Base-by-base conservation (phyloP, 208 protist genomes). In the Naegleria fowleri region DNA sequence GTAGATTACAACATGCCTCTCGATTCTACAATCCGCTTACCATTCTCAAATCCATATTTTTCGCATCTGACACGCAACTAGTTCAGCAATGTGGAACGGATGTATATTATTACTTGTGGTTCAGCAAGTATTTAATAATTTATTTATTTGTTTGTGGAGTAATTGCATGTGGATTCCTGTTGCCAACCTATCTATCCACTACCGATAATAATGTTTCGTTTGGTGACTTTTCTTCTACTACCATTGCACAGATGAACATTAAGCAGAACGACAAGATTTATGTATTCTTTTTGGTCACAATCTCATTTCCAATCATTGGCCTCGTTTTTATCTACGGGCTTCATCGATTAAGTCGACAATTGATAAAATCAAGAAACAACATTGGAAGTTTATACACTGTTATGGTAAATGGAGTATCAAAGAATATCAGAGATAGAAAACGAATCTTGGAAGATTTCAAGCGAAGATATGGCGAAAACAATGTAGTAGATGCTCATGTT, bases 71-170 rank as follows among this genome's bases (percentile, higher is more conserved):
- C 52, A 25, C 38, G 52, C n/a, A 41, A 51, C 15, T 87, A 3
- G 40, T 87, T 51, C 11, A 87, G 15, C 40, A 55, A 51, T 87
- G 83, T 52, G 83, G 83, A 36, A 55, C 83, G n/a, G 83, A 87
- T 87, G 38, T 51, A n/a, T 87, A 87, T 87, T 87, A 87, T 87
- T 87, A 55, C n/a, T 33, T 55, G 7, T 87, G 83, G 83, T 87
- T 55, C 48, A 15, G 9, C 15, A 87, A 87, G 29, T 87, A 87
- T 87, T 25, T 87, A 7, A 55, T 87, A 0, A 39, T 87, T 16
- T 87, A 52, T 87, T 29, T 19, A 19, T 4, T 87, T 29, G 38
- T 51, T 4, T 87, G 83, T 87, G 83, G 39, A 15, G 15, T 16
- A n/a, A 9, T 87, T 29, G 19, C 25, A 13, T 51, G 15, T 16